Evolutionary conservation across 2,329 filamentous ascomycete species (phyloP).

Genomic region (Alternaria gansuensis): DNA sequence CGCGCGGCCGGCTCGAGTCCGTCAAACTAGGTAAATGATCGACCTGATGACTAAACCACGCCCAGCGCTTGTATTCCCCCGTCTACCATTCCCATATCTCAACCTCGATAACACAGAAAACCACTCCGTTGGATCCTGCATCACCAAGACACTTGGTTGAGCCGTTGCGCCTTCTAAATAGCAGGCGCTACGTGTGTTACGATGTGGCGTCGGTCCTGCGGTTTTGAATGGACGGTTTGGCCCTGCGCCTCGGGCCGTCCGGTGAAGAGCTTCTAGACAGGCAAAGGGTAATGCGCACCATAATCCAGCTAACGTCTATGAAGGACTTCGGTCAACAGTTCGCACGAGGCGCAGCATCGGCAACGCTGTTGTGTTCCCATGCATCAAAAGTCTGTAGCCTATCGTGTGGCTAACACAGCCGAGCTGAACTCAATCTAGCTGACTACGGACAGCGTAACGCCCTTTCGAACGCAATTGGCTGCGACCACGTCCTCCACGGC

Average conservation of each 20-base stretch:
- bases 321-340: not conserved
- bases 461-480: not conserved
- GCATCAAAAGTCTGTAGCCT: not conserved
- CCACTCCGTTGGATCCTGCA: not conserved
- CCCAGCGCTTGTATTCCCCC: not conserved
- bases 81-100: not conserved
- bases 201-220: not conserved
- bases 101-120: not conserved
- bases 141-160: not conserved
- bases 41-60: not conserved
- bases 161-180: not conserved
- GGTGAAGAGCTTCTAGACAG: not conserved
- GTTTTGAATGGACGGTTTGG: not conserved
- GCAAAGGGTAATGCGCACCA: not conserved
- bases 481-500: not conserved
- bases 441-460: not conserved
- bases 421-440: slow-evolving; percentile 15
- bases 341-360: slow-evolving; percentile 5
- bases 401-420: slow-evolving; percentile 15
- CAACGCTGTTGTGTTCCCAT: not conserved
- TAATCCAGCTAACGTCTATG: not conserved
- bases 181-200: not conserved
- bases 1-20: not conserved
- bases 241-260: not conserved
- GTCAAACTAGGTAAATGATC: not conserved